Evolutionary conservation across 495 filamentous ascomycete species (phyloP), one percentile per base, ranked within the genome.

Genomic region (Penicillium coffeae): DNA sequence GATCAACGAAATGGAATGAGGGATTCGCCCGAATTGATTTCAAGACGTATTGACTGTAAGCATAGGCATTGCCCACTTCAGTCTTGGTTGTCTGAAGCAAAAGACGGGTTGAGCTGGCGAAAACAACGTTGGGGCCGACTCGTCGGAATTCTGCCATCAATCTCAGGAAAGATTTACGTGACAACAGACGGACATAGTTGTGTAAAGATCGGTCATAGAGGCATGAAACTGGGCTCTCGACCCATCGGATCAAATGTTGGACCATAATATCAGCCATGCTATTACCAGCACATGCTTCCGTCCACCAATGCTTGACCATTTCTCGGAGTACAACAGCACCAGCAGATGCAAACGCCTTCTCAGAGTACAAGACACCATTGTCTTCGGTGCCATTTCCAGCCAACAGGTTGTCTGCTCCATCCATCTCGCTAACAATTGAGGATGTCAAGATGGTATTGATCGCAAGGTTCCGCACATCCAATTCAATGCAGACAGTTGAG

Each of bases 221-320:
- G 66, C 92, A 95, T 0, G 90, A 95, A 16, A 85, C 82, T 2
- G 91, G 88, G 45, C 81, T 90, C 60, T 95, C 88, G 10, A 97
- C 89, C 93, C 93, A 99, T 56, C 94, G 87, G 18, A 99, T 89
- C 21, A 99, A 77, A 66, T 97, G 91, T 63, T 95, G 89, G 13
- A 99, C 94, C 80, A 99, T 94, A 51, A 97, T 84, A 64, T 99
- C 93, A 8, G 93, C 93, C 89, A 96, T 95, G 20, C 77, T 84
- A 50, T 87, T 89, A 3, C 90, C 91, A 45, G 82, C 85, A 67
- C 90, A 95, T 9, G 93, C 93, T 70, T 97, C 90, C 0, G 83
- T 81, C 90, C 92, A 96, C 94, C 94, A 99, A 2, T 88, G 82
- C 63, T 96, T 96, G 51, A 99, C 93, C 93, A 99, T 97, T 64